Percentiles rank a stretch among this genome's conserved stretches.
Evolutionary conservation across 768 basidiomycete genomes (phyloP).

Genomic region (Collybiopsis confluens): DNA sequence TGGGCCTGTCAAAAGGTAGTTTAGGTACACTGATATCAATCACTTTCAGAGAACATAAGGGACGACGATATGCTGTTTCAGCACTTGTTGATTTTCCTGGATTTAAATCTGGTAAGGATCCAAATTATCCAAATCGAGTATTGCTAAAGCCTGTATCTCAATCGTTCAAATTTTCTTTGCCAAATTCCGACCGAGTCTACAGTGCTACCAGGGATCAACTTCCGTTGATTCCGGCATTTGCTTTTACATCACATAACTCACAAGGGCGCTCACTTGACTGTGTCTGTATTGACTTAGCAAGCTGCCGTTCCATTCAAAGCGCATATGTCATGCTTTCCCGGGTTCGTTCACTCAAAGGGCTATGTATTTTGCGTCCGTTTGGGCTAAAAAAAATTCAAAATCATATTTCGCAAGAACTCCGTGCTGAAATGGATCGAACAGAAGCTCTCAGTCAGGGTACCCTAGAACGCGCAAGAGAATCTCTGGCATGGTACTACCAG

Average conservation of each 20-base stretch:
- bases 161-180: conserved; percentile 6
- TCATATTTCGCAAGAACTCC: no score
- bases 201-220: conserved; percentile 10
- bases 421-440: no score
- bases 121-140: conserved; percentile 7
- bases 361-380: neutral
- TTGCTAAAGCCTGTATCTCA: neutral
- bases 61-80: conserved; percentile 9
- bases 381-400: no score
- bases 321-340: conserved; percentile 11
- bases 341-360: neutral
- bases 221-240: conserved; percentile 11
- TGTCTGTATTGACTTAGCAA: conserved; percentile 6
- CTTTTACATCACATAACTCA: conserved; percentile 11
- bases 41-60: conserved; percentile 1
- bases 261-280: conserved; percentile 9
- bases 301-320: conserved; percentile 4
- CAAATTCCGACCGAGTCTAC: conserved; percentile 3
- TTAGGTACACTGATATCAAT: conserved; percentile 8
- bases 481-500: no score
- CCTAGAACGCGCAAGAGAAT: no score
- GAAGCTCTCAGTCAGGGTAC: no score
- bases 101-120: neutral
- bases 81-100: conserved; percentile 10
- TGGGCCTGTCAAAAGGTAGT: conserved; percentile 10